Evolutionary conservation across 208 protist species (phyloP).

Genomic region (Acanthamoeba culbertsoni): DNA sequence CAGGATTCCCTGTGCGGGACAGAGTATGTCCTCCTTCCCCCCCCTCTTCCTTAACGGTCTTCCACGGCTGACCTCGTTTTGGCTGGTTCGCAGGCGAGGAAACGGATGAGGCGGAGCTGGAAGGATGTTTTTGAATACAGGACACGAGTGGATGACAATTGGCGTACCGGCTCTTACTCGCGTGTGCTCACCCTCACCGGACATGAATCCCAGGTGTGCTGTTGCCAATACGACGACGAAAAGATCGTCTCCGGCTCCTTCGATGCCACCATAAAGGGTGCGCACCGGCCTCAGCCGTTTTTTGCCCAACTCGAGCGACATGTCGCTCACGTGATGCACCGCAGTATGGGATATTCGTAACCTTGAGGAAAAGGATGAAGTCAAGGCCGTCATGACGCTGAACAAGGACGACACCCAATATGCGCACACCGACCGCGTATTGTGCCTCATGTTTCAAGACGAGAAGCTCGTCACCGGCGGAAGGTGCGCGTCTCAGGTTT

Average conservation of each 20-base stretch:
- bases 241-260: slow-evolving; percentile 51
- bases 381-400: not conserved
- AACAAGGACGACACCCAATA: not conserved
- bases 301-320: not conserved
- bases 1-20: not conserved
- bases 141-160: slow-evolving; percentile 1
- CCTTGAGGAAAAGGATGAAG: slow-evolving; percentile 8
- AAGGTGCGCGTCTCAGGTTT: too few relatives aligned
- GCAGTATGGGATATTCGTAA: not conserved
- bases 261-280: slow-evolving; percentile 34
- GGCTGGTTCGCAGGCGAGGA: not conserved
- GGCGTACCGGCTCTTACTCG: not conserved
- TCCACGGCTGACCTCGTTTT: not conserved
- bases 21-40: too few relatives aligned
- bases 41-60: too few relatives aligned
- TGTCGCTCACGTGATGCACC: not conserved
- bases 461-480: not conserved
- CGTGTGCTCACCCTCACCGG: slow-evolving; percentile 11
- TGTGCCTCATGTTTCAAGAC: slow-evolving; percentile 46
- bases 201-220: slow-evolving; percentile 35
- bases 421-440: slow-evolving; percentile 35
- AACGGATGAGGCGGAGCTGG: not conserved
- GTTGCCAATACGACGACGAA: slow-evolving; percentile 29
- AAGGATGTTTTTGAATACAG: slow-evolving; percentile 31
- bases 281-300: not conserved